Evolutionary conservation across 2,329 filamentous ascomycete genomes (phyloP).

Genomic region (Colletotrichum trifolii): DNA sequence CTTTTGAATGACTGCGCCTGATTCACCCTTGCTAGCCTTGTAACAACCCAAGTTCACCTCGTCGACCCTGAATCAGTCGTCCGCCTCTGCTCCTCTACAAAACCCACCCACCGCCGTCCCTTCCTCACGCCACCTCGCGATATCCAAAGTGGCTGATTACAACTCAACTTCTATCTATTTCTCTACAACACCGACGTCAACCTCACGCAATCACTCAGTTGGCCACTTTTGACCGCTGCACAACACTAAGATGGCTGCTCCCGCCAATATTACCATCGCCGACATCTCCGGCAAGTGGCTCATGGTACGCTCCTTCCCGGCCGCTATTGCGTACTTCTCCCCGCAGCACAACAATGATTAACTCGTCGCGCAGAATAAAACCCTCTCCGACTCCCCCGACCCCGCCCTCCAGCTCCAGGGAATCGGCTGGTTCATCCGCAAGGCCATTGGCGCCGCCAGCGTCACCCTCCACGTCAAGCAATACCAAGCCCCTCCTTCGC

Average conservation of each 20-base stretch:
- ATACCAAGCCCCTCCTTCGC: constrained; percentile 57
- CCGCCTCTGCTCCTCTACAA: background rate
- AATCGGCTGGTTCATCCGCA: constrained; percentile 78
- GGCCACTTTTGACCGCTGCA: background rate
- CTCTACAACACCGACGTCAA: background rate
- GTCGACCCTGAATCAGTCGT: background rate
- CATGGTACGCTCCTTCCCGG: constrained; percentile 64
- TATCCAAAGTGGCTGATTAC: background rate
- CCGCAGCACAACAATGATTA: background rate
- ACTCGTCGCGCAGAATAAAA: constrained; percentile 71
- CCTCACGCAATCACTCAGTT: background rate
- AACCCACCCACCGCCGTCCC: constrained; percentile 8
- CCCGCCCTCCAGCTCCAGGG: constrained; percentile 78
- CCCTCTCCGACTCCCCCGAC: constrained; percentile 75
- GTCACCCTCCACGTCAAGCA: constrained; percentile 73
- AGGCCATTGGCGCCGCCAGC: constrained; percentile 75
- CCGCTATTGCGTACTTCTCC: background rate
- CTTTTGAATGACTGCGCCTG: constrained; percentile 13
- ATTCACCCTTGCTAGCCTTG: constrained; percentile 13
- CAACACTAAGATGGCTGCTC: constrained; percentile 73
- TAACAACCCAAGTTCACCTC: constrained; percentile 6
- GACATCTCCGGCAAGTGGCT: constrained; percentile 77
- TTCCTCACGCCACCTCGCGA: background rate
- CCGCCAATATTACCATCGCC: constrained; percentile 71
- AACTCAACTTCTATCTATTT: constrained; percentile 3